Evolutionary conservation across 164 flowering plant species (phyloP), one percentile per base, ranked within the genome.

Genomic region (Nelumbo lutea): DNA sequence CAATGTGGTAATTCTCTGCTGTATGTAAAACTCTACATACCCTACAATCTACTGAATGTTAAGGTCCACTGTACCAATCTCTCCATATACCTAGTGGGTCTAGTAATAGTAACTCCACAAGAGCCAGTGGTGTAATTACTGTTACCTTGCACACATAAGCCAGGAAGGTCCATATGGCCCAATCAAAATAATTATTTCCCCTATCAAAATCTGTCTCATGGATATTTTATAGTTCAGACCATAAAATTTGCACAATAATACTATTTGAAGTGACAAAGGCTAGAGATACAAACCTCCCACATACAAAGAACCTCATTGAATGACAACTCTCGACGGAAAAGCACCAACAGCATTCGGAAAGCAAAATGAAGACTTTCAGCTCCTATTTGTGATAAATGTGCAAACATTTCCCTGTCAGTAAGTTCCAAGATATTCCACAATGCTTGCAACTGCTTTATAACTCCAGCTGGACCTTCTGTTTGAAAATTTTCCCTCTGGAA

Each of bases 291-390:
- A 73, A 91, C 97, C 97, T 91, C 97, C 97, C 97, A 91, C 97
- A 91, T 89, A 73, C 82, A 79, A 78, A 91, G 96, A 70, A 89
- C 90, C 67, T 90, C 97, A 65, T 65, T 74, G 72, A 91, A 91
- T 64, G 97, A 82, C 53, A 91, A 75, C 75, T 91, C 97, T 71
- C 97, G 84, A 4, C 97, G 97, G 70, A 91, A 91, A 66, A 91
- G 97, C 53, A 91, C 97, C 74, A 89, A 74, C 50, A 91, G 84
- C 97, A 91, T 91, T 50, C 90, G 88, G 68, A 91, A 91, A 43
- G 96, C 97, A 84, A 91, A 91, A 76, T 88, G 97, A 68, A 91
- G 90, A 79, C 90, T 90, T 76, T 91, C 96, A 74, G 97, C 96
- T 73, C 93, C 93, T 69, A 90, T 85, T 59, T 75, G 72, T 38